Conservation (phyloP, 192 early-diverging fungal genomes). For the Backusella parvicylindrica region DNA sequence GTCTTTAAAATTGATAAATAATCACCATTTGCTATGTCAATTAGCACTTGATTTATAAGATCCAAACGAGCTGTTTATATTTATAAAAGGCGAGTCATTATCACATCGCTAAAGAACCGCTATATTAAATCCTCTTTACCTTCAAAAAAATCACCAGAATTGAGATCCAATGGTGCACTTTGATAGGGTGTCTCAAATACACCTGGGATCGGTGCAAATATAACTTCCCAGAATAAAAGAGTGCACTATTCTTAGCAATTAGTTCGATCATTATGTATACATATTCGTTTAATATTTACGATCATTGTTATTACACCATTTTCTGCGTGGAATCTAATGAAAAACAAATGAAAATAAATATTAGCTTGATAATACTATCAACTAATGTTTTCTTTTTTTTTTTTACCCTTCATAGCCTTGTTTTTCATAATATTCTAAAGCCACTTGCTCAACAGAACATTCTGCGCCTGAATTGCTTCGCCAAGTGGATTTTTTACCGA, state of each 20-base stretch:
- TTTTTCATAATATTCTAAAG: constrained; percentile 59
- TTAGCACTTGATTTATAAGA: constrained; percentile 35
- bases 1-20: constrained; percentile 33
- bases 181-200: constrained; percentile 72
- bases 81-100: not conserved
- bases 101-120: not conserved
- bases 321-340: constrained; percentile 55
- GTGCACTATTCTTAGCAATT: constrained; percentile 36
- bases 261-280: not conserved
- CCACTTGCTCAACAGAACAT: constrained; percentile 61
- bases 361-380: too few species aligned
- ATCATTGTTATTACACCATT: constrained; percentile 58
- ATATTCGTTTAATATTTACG: constrained; percentile 6
- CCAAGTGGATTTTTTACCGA: constrained; percentile 47
- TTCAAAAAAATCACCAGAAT: constrained; percentile 59
- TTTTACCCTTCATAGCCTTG: constrained; percentile 54
- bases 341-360: not conserved
- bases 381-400: too few species aligned
- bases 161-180: constrained; percentile 63
- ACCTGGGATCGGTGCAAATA: constrained; percentile 59
- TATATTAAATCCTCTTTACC: constrained; percentile 21
- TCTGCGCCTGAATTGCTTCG: constrained; percentile 52
- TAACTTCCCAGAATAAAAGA: constrained; percentile 68
- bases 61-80: constrained; percentile 33
- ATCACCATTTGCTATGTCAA: constrained; percentile 23